phyloP scores from a whole-genome alignment of 164 flowering plant genomes.

The Cinnamomum chago region DNA sequence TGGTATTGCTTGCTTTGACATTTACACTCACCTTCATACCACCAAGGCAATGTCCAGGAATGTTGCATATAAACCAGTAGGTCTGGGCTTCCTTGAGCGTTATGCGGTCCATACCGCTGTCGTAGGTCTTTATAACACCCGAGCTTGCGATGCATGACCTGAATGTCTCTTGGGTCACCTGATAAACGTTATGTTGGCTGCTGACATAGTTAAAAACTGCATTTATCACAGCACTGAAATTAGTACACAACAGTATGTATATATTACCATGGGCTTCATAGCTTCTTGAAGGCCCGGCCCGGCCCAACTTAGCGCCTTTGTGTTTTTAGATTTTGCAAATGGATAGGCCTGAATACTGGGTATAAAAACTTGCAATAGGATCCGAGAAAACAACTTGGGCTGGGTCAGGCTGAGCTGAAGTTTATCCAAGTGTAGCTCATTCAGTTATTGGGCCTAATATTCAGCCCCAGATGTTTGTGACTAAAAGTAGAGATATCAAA shows the following conservation, averaged over 20 bases:
- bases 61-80: conserved; percentile 51
- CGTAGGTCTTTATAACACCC: conserved; percentile 34
- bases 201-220: conserved; percentile 40
- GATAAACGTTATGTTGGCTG: conserved; percentile 37
- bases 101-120: conserved; percentile 39
- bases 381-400: too few relatives aligned
- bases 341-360: background rate
- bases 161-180: conserved; percentile 36
- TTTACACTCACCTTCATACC: conserved; percentile 51
- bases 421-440: too few relatives aligned
- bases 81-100: conserved; percentile 28
- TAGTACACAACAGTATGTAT: background rate
- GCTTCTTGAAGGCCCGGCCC: background rate
- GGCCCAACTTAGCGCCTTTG: background rate
- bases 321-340: background rate
- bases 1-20: conserved; percentile 11
- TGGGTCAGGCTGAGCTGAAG: background rate
- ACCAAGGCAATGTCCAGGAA: conserved; percentile 41
- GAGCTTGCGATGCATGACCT: conserved; percentile 34
- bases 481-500: too few relatives aligned
- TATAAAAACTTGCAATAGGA: too few relatives aligned
- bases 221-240: background rate
- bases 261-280: background rate
- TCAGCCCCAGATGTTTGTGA: too few relatives aligned
- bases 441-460: too few relatives aligned